Evolutionary conservation across 1,139 yeast genomes (phyloP), one percentile per base, ranked within the genome.

Genomic region (Scheffersomyces lignicola): DNA sequence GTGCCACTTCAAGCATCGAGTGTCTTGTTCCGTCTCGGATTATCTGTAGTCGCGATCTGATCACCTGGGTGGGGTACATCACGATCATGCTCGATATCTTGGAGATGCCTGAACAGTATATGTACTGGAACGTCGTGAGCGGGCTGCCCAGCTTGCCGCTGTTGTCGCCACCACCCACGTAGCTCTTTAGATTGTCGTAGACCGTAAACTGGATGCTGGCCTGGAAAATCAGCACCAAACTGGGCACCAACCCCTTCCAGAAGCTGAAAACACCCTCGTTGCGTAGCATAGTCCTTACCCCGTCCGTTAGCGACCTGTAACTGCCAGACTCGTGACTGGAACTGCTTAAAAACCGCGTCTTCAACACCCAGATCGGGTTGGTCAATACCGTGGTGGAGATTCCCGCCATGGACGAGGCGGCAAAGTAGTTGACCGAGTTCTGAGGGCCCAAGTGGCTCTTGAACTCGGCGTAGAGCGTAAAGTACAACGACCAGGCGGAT

Each of bases 351-450:
- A 90, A 83, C 39, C 97, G 69, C 0, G 98, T 92, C 58, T 92
- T 92, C 27, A 88, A 59, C 3, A 88, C 94, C 96, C 96, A 88
- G 5, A 92, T 74, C 1, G 98, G 98, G 55, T 89, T 92, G 1
- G 98, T 90, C 11, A 85, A 34, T 0, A 87, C 43, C 1, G 95
- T 75, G 0, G 97, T 88, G 7, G 80, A 50, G 20, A 80, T 51
- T 0, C 98, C 98, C 0, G 97, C 90, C 3, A 65, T 32, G 1
- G 68, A 43, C 1, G 73, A 65, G 7, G 72, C 58, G 4, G 58
- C 48, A 35, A 69, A 66, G 44, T 61, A 69, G 36, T 55, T 58
- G 3, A 58, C 36, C 0, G 70, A 54, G 5, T 44, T 36, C 4
- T 21, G 21, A 3, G 53, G 34, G 10, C 41, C 29, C 20, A 58